These are phyloP conservation scores for Lippia alba DNA, from an alignment of 305 asterid genomes.

Conservation along the genomic window DNA sequence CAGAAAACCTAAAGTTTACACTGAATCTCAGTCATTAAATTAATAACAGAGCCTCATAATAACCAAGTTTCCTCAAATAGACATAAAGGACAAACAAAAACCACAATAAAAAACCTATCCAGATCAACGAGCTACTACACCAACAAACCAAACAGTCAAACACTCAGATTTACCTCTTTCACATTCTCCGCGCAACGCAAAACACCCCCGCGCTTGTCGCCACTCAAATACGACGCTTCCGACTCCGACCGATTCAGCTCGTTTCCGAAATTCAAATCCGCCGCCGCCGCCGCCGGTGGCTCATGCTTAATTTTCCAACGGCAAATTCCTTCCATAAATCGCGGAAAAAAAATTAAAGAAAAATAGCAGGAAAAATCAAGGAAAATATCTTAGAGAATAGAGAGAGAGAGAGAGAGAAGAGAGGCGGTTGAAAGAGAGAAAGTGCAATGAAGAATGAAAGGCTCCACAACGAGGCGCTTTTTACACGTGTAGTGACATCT, in stretches of 20 bases:
- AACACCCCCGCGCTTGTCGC: constrained; percentile 45
- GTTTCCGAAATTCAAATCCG: constrained; percentile 19
- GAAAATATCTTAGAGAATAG: background rate
- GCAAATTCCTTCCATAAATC: constrained; percentile 37
- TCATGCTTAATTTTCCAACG: constrained; percentile 22
- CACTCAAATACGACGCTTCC: constrained; percentile 49
- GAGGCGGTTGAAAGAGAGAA: background rate
- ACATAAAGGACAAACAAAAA: background rate
- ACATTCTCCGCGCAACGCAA: constrained; percentile 29
- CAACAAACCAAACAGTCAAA: constrained; percentile 20
- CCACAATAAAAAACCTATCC: background rate
- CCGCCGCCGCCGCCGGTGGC: constrained; percentile 37
- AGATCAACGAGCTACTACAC: constrained; percentile 3
- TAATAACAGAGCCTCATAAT: constrained; percentile 13
- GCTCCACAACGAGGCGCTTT: constrained; percentile 67
- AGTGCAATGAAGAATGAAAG: constrained; percentile 20
- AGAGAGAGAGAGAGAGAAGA: constrained; percentile 23
- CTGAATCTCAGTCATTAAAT: constrained; percentile 12
- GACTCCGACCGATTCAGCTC: constrained; percentile 52
- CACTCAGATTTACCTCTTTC: constrained; percentile 40
- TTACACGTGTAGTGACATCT: constrained; percentile 52
- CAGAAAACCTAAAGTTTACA: constrained; percentile 6
- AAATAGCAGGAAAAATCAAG: background rate
- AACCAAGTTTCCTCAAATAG: too few relatives aligned
- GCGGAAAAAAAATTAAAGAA: constrained; percentile 2